Evolutionary conservation across 176 grass and related monocot genomes (phyloP), one percentile per base, ranked within the genome.

Genomic region (Typha latifolia): DNA sequence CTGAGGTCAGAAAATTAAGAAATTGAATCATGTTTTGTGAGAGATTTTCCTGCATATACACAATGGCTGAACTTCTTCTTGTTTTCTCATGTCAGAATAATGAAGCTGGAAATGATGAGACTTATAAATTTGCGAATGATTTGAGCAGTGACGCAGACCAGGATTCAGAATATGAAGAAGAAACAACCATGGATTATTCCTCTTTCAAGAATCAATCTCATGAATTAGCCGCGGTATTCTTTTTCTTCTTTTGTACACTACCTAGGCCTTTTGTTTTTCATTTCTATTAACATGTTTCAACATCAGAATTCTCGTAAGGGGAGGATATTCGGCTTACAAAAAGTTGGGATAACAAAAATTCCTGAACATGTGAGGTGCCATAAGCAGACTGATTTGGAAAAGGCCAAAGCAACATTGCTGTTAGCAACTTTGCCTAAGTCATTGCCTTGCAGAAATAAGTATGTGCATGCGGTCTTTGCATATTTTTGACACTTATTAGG

Each of bases 361-460:
- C 93, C 85, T 64, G 88, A 89, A 78, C 76, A 89, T 78, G 76
- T 81, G 64, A 84, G 80, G 43, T 69, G 82, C 53, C 72, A 68
- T 83, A 90, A 89, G 62, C 82, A 91, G 74, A 86, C 85, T 31
- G 78, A 86, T 76, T 64, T 97, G 78, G 93, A 86, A 79, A 97
- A 91, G 75, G 93, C 93, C 12, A 91, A 91, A 78, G 88, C 85
- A 66, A 85, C 83, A 9, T 66, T 97, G 68, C 79, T 91, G 72
- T 49, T 97, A 72, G 93, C 88, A 68, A 89, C 83, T 80, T 85
- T 91, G 79, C 93, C 88, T 22, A 84, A 81, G 59, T 92, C 89
- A 69, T 86, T 86, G 69, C 83, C 89, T 87, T 97, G 94, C 84
- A 97, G 94, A 74, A 90, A 84, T 67, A 97, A 87, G 94, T 97